phyloP scores from a whole-genome alignment of 2,329 filamentous ascomycete genomes.

The Xylaria sp. region DNA sequence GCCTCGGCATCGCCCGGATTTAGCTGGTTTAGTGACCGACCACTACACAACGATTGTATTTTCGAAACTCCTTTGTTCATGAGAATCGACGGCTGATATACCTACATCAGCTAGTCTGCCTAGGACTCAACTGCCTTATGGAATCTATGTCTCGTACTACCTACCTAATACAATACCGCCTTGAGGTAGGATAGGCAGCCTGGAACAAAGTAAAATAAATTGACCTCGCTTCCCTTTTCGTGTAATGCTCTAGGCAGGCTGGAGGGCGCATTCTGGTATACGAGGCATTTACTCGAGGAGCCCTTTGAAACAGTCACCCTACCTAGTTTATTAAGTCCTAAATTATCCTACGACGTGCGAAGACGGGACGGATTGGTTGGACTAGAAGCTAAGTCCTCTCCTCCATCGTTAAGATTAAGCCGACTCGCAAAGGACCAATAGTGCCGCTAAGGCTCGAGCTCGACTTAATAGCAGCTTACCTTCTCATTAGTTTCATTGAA shows the following conservation, averaged over 20 bases:
- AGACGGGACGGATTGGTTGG: not conserved
- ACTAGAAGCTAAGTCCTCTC: not conserved
- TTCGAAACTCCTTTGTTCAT: not conserved
- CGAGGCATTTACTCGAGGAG: not conserved
- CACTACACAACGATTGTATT: not conserved
- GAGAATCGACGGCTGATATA: not conserved
- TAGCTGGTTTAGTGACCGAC: constrained; percentile 25
- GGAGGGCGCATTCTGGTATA: not conserved
- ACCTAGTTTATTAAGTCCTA: not conserved
- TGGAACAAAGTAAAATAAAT: not conserved
- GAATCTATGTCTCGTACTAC: constrained; percentile 1
- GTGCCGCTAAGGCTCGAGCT: not conserved
- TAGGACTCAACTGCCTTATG: not conserved
- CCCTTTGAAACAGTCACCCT: not conserved
- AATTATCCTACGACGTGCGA: not conserved
- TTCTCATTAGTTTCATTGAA: not conserved
- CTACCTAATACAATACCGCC: constrained; percentile 10
- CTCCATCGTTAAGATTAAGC: not conserved
- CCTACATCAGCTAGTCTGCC: not conserved
- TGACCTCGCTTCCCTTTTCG: not conserved
- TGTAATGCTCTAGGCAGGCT: not conserved
- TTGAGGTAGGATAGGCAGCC: not conserved
- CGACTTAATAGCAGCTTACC: not conserved
- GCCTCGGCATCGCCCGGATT: constrained; percentile 13
- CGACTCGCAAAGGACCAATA: not conserved